Evolutionary conservation across 176 grass and related monocot species (phyloP).

Genomic region (Triticum urartu): DNA sequence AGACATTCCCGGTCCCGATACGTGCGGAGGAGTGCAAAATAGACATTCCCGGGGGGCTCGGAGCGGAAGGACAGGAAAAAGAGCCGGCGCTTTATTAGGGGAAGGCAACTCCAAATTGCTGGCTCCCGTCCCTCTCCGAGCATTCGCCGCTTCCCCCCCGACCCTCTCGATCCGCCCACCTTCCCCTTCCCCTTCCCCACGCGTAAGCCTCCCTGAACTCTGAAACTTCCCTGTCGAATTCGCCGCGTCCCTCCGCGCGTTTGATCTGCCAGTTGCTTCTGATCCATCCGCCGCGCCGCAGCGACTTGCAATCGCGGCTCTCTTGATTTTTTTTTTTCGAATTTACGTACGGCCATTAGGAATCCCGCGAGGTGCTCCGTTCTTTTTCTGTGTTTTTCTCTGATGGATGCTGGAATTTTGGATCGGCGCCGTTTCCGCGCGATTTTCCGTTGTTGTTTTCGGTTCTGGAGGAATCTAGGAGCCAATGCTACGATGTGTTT

Average conservation of each 20-base stretch:
- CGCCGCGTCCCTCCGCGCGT: neutral
- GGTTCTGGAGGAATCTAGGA: neutral
- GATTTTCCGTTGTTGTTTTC: neutral
- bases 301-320: neutral
- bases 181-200: neutral
- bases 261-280: neutral
- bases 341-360: neutral
- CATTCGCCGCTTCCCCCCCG: neutral
- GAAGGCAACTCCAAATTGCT: neutral
- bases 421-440: neutral
- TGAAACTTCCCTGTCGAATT: neutral
- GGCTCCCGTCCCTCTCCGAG: neutral
- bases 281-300: neutral
- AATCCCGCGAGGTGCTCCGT: neutral
- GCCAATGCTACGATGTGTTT: neutral
- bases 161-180: neutral
- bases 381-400: neutral
- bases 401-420: neutral
- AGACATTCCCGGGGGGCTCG: neutral
- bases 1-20: neutral
- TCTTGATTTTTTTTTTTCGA: neutral
- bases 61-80: neutral
- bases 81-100: slow-evolving; percentile 17
- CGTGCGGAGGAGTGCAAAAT: slow-evolving; percentile 9
- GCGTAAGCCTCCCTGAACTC: neutral